Percentiles rank a stretch among this genome's conserved stretches.
phyloP scores from a whole-genome alignment of 805 yeast genomes.

The Dipodascus geniculatus region DNA sequence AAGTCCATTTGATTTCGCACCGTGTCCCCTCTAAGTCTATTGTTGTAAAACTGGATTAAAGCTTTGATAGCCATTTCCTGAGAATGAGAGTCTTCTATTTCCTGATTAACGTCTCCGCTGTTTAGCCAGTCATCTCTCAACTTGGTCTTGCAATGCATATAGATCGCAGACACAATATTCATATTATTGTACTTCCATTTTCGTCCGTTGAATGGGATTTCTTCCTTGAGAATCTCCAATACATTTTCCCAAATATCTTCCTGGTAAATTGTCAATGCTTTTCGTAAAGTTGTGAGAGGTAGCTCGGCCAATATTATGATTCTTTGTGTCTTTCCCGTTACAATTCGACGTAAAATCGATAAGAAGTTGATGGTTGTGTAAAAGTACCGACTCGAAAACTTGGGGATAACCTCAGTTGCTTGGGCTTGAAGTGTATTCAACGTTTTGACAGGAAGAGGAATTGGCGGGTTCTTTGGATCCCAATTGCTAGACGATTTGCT shows the following conservation, averaged over 20 bases:
- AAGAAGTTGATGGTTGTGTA: conserved; percentile 36
- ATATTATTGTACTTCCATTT: conserved; percentile 90
- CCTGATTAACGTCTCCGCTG: conserved; percentile 67
- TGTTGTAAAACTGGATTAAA: conserved; percentile 63
- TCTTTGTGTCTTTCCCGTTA: conserved; percentile 64
- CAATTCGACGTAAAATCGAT: conserved; percentile 41
- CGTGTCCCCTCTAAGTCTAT: conserved; percentile 25
- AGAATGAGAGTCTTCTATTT: conserved; percentile 64
- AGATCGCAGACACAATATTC: conserved; percentile 85
- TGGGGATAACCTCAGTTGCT: conserved; percentile 4
- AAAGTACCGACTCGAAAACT: conserved; percentile 16
- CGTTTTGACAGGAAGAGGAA: neutral
- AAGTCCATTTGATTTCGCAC: neutral
- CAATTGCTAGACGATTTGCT: conserved; percentile 10
- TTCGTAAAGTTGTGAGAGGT: conserved; percentile 51
- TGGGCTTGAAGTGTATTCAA: conserved; percentile 1
- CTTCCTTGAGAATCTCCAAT: conserved; percentile 59
- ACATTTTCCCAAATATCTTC: conserved; percentile 53
- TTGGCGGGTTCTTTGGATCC: conserved; percentile 2
- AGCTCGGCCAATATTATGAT: conserved; percentile 46
- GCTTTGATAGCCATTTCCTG: conserved; percentile 80
- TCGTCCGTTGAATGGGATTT: conserved; percentile 83
- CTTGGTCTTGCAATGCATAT: conserved; percentile 58
- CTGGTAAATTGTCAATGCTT: conserved; percentile 50
- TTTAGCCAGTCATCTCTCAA: conserved; percentile 81